Conservation (phyloP, 2,329 filamentous ascomycete genomes). For the Aureobasidium sp. region DNA sequence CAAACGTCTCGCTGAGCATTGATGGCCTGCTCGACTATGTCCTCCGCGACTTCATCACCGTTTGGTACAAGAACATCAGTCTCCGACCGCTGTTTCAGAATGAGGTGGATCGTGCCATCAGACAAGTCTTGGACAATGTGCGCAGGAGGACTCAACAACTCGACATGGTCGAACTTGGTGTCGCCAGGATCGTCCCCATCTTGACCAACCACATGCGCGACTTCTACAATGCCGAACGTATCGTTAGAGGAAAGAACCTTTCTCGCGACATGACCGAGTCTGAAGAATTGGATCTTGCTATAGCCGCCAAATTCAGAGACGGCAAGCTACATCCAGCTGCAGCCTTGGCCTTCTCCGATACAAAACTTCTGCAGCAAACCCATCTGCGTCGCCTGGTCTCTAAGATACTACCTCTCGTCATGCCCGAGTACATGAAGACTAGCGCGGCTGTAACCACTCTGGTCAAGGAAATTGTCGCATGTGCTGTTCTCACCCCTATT, state of each 20-base stretch:
- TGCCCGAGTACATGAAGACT: slow-evolving; percentile 66
- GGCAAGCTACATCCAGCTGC: slow-evolving; percentile 84
- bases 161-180: slow-evolving; percentile 77
- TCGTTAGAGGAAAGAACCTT: slow-evolving; percentile 78
- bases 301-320: slow-evolving; percentile 87
- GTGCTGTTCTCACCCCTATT: slow-evolving; percentile 78
- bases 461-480: slow-evolving; percentile 83
- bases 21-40: slow-evolving; percentile 72
- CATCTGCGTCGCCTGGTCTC: slow-evolving; percentile 72
- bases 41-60: slow-evolving; percentile 73
- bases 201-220: slow-evolving; percentile 83
- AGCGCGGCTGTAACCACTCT: slow-evolving; percentile 76
- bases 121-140: slow-evolving; percentile 63
- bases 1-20: slow-evolving; percentile 69
- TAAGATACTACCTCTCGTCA: slow-evolving; percentile 63
- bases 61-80: slow-evolving; percentile 87
- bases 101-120: slow-evolving; percentile 75
- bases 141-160: slow-evolving; percentile 65
- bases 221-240: slow-evolving; percentile 82
- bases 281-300: slow-evolving; percentile 89
- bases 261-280: slow-evolving; percentile 90
- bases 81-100: slow-evolving; percentile 71
- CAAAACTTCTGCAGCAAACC: slow-evolving; percentile 77
- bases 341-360: slow-evolving; percentile 74
- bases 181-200: slow-evolving; percentile 77